A percentile compares a stretch with the other conserved stretches of the same genome.
These are phyloP conservation scores for Neonothopanus nambi DNA, from an alignment of 1,284 basidiomycete genomes.

Conservation along the genomic window DNA sequence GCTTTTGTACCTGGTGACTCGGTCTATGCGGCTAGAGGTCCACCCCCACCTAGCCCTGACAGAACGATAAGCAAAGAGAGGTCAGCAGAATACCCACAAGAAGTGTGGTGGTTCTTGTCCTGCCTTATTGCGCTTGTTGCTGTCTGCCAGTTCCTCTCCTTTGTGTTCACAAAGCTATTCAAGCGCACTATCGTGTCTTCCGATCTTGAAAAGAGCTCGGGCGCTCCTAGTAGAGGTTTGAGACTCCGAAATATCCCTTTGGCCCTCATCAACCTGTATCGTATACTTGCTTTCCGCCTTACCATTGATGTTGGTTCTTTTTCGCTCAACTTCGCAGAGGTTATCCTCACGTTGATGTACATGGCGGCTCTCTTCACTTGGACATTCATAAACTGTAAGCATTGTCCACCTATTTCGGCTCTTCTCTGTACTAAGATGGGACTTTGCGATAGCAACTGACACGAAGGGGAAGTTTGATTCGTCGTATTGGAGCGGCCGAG, in stretches of 20 bases:
- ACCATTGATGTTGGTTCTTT: conserved; percentile 41
- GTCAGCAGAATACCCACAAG: conserved; percentile 29
- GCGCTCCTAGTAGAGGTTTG: conserved; percentile 19
- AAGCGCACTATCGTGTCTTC: neutral
- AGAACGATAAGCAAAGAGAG: conserved; percentile 9
- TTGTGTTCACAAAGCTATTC: conserved; percentile 28
- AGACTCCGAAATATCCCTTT: conserved; percentile 32
- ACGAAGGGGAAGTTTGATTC: conserved; percentile 35
- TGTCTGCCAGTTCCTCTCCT: conserved; percentile 29
- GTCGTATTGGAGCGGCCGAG: conserved; percentile 47
- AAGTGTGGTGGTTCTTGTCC: conserved; percentile 40
- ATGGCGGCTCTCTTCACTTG: conserved; percentile 47
- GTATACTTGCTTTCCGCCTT: conserved; percentile 51
- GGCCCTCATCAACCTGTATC: conserved; percentile 42
- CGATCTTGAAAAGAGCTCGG: conserved; percentile 25
- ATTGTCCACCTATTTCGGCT: neutral
- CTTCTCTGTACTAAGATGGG: neutral
- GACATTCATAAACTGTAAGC: conserved; percentile 51
- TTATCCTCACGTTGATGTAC: conserved; percentile 46
- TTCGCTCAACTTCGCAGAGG: conserved; percentile 48
- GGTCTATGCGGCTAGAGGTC: too few species aligned
- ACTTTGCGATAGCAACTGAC: conserved; percentile 34
- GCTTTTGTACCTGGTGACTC: too few species aligned
- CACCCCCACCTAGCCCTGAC: too few species aligned
- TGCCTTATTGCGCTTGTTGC: conserved; percentile 35